Base-by-base conservation (phyloP, 1,284 basidiomycete species). In the Cryptococcus depauperatus region DNA sequence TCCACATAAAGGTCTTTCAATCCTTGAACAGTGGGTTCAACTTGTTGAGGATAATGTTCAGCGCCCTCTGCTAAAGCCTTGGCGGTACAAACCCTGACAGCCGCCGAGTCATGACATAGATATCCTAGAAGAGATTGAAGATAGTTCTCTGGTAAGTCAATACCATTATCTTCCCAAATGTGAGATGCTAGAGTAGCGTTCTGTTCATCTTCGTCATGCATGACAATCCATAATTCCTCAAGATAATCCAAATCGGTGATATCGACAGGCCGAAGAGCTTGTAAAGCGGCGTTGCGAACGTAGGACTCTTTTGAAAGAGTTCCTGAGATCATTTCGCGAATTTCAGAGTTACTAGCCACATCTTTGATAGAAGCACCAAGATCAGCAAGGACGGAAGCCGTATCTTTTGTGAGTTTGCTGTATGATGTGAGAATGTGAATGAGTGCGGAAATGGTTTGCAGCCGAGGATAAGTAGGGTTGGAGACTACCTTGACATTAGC, bases 131-230 rank as follows among this genome's bases (percentile, higher is more conserved):
- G 72, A 35, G 77, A 73, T 2, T 68, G 64, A 1, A 88, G 70
- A 67, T 83, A 95, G 3, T 68, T 70, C 57, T 87, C 85, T 0
- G 86, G 80, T 5, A 95, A 80, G 60, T 97, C 90, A 29, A 98
- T 71, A 10, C 87, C 92, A 58, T 98, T 98, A 59, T 98, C 95
- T 48, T 95, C 91, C 93, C 92, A 98, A 10, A 91, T 69, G 58
- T 84, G 81, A 23, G 75, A 74, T 7, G 92, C 92, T 32, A 97
- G 73, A 35, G 83, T 76, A 0, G 83, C 82, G 55, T 95, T 96
- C 61, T 93, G 87, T 56, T 90, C 87, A 63, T 98, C 93, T 5
- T 80, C 79, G 53, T 98, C 95, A 58, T 97, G 89, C 51, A 80
- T 83, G 3, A 86, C 85, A 30, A 97, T 78, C 82, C 88, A 91